A percentile compares a stretch with the other conserved stretches of the same genome.
Conservation (phyloP, 148 eudicot species). For the Chenopodium berlandieri region DNA sequence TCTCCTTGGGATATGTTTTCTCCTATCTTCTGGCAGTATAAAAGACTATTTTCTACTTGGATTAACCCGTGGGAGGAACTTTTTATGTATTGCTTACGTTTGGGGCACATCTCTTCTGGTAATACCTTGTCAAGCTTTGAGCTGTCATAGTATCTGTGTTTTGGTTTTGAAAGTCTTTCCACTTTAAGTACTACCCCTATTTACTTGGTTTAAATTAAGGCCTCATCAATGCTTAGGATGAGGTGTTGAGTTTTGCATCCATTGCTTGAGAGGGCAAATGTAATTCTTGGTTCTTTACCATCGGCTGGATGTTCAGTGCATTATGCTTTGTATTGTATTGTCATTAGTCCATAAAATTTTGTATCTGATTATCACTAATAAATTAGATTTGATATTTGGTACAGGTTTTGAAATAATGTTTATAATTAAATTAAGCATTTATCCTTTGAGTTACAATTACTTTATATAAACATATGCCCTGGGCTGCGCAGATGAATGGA, state of each 20-base stretch:
- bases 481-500: constrained; percentile 82
- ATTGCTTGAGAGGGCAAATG: neutral
- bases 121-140: no score
- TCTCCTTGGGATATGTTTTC: no score
- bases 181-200: neutral
- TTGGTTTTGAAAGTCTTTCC: neutral
- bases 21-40: no score
- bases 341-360: no score
- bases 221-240: neutral
- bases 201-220: neutral
- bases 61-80: no score
- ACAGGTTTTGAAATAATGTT: neutral
- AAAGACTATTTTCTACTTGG: no score
- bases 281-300: neutral
- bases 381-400: neutral
- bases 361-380: no score
- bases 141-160: no score
- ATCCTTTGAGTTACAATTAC: neutral
- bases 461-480: neutral
- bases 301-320: neutral
- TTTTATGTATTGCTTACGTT: no score
- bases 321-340: no score
- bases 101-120: no score
- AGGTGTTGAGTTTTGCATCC: neutral
- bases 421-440: neutral